Evolutionary conservation across 306 rosid species (phyloP).

Genomic region (Rosa lucieae): DNA sequence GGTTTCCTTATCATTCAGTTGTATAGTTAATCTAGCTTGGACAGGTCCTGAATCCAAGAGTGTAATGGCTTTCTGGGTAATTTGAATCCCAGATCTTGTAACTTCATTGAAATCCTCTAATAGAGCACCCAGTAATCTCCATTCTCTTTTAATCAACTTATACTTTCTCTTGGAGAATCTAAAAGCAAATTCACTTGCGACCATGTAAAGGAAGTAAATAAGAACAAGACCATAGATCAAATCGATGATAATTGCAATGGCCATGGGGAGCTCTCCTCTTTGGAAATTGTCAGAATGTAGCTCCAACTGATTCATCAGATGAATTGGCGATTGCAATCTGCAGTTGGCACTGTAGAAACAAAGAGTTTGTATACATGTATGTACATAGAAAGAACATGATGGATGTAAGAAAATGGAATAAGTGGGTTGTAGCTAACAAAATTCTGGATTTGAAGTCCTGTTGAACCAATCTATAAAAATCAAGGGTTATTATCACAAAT

Average conservation of each 20-base stretch:
- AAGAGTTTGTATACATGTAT: too few species aligned
- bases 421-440: too few species aligned
- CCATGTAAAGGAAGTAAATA: background rate
- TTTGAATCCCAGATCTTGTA: background rate
- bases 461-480: too few species aligned
- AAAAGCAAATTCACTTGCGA: background rate
- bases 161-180: background rate
- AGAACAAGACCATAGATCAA: background rate
- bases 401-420: too few species aligned
- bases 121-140: constrained; percentile 2
- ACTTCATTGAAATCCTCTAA: background rate
- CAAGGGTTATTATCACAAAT: too few species aligned
- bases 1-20: background rate
- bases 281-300: too few species aligned
- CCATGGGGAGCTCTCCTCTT: background rate
- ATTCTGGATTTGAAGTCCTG: too few species aligned
- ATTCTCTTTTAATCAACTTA: constrained; percentile 11
- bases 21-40: background rate
- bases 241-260: background rate
- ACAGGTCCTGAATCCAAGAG: constrained; percentile 2
- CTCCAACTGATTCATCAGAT: too few species aligned
- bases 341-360: too few species aligned
- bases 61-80: background rate
- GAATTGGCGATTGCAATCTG: too few species aligned
- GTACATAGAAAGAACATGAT: too few species aligned